These are phyloP conservation scores for Cryphonectria parasitica DNA, from an alignment of 2,329 filamentous ascomycete genomes.

Conservation along the genomic window DNA sequence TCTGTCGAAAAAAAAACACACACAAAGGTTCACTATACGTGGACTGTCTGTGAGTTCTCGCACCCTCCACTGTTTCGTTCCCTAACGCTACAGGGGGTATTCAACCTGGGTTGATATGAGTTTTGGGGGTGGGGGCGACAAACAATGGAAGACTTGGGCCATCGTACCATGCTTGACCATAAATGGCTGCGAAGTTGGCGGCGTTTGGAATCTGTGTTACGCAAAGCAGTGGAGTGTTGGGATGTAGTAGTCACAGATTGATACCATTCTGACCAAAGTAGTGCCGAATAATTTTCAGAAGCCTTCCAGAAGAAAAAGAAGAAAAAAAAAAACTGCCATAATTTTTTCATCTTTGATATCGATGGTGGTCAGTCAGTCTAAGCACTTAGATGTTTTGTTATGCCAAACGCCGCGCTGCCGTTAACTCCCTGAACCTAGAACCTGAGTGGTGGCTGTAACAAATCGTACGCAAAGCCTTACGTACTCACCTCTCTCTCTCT, in stretches of 20 bases:
- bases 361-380: conserved; percentile 5
- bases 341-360: background rate
- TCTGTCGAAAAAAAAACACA: background rate
- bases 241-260: conserved; percentile 25
- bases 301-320: background rate
- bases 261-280: conserved; percentile 24
- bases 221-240: conserved; percentile 12
- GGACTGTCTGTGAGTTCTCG: conserved; percentile 29
- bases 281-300: conserved; percentile 6
- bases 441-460: background rate
- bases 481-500: conserved; percentile 18
- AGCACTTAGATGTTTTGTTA: background rate
- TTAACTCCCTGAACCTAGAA: background rate
- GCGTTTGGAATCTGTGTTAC: background rate
- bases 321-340: background rate
- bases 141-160: background rate
- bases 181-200: background rate
- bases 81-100: conserved; percentile 23
- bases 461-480: background rate
- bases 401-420: background rate
- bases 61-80: conserved; percentile 22
- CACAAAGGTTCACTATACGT: conserved; percentile 3
- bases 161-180: background rate
- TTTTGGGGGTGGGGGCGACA: background rate
- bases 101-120: background rate